Evolutionary conservation across 2,329 filamentous ascomycete genomes (phyloP).

Genomic region (Fusarium odoratissimum): DNA sequence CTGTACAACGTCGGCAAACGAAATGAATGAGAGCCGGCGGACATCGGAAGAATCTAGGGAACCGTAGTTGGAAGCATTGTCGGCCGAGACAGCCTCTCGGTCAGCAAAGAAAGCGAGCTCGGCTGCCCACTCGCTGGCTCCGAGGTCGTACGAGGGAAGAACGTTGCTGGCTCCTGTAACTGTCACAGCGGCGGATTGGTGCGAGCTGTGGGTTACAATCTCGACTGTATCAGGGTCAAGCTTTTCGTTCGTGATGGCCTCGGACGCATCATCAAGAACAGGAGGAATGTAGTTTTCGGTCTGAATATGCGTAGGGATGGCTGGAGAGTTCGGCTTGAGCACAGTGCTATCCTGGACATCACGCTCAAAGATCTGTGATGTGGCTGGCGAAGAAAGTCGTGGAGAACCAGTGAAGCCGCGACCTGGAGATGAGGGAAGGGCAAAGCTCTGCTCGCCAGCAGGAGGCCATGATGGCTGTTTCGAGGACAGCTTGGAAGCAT

Average conservation of each 20-base stretch:
- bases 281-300: conserved; percentile 95
- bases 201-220: conserved; percentile 87
- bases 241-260: conserved; percentile 88
- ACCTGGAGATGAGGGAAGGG: conserved; percentile 71
- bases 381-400: conserved; percentile 80
- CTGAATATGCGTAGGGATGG: conserved; percentile 93
- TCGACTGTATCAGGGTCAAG: conserved; percentile 91
- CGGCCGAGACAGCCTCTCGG: conserved; percentile 58
- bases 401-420: conserved; percentile 78
- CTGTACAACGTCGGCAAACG: conserved; percentile 95
- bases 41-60: conserved; percentile 80
- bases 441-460: conserved; percentile 57
- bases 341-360: conserved; percentile 85
- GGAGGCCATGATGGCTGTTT: conserved; percentile 57
- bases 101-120: conserved; percentile 67
- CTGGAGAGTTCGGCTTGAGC: conserved; percentile 77
- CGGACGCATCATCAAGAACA: conserved; percentile 89
- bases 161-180: conserved; percentile 64
- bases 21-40: conserved; percentile 91
- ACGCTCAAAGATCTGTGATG: conserved; percentile 89
- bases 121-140: conserved; percentile 65
- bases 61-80: conserved; percentile 80
- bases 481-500: conserved; percentile 53
- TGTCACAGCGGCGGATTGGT: conserved; percentile 80
- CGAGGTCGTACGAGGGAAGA: conserved; percentile 54